A percentile compares a stretch with the other conserved stretches of the same genome.
Evolutionary conservation across 345 rosid genomes (phyloP).

Genomic region (Balakata baccata): DNA sequence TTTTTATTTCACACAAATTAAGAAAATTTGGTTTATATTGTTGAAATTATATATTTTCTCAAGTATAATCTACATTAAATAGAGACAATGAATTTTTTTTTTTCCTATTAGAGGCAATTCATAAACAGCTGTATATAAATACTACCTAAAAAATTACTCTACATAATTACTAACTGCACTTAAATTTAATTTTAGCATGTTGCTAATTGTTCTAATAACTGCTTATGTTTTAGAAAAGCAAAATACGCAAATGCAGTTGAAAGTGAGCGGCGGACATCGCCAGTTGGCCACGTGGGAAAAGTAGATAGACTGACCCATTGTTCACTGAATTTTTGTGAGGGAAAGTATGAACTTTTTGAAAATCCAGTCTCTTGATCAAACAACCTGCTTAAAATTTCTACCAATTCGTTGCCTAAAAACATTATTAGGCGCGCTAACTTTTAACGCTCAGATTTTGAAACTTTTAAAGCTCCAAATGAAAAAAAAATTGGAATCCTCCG

Average conservation of each 20-base stretch:
- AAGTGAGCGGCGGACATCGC: neutral
- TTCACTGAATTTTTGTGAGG: neutral
- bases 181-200: too few relatives aligned
- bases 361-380: neutral
- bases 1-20: too few relatives aligned
- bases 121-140: too few relatives aligned
- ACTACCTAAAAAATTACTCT: too few relatives aligned
- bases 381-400: neutral
- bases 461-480: conserved; percentile 13
- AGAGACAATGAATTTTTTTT: too few relatives aligned
- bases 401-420: neutral
- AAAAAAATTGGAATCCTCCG: neutral
- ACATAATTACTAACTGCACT: too few relatives aligned
- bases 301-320: neutral
- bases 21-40: too few relatives aligned
- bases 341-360: neutral
- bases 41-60: too few relatives aligned
- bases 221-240: too few relatives aligned
- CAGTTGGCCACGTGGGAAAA: neutral
- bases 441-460: neutral
- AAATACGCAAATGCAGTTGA: neutral
- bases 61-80: too few relatives aligned
- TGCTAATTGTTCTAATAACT: too few relatives aligned
- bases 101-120: too few relatives aligned
- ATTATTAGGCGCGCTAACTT: neutral